Percentiles rank a stretch among this genome's conserved stretches.
phyloP scores from a whole-genome alignment of 164 flowering plant genomes.

The Saururus chinensis region DNA sequence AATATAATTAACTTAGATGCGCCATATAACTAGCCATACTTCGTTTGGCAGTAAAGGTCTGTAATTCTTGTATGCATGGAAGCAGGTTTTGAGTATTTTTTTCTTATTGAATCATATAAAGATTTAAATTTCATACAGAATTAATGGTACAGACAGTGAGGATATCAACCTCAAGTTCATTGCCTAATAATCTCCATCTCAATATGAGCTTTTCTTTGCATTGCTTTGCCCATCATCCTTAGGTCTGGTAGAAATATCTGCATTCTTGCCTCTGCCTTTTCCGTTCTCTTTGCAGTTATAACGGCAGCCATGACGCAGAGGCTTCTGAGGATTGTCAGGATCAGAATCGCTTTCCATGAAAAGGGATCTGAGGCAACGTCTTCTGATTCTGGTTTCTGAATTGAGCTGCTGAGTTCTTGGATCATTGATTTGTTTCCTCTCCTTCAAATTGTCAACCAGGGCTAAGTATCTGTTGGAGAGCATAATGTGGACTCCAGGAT shows the following conservation, averaged over 20 bases:
- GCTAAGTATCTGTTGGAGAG: neutral
- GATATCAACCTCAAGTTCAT: neutral
- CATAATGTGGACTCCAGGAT: conserved; percentile 50
- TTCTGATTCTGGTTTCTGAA: conserved; percentile 38
- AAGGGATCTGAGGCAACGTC: conserved; percentile 73
- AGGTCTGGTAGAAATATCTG: neutral
- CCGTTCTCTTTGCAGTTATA: conserved; percentile 11
- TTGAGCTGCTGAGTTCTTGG: conserved; percentile 34
- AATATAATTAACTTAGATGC: too few species aligned
- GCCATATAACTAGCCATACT: too few species aligned
- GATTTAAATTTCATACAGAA: too few species aligned
- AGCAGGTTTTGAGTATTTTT: neutral
- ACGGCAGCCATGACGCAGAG: conserved; percentile 75
- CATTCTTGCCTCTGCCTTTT: conserved; percentile 6
- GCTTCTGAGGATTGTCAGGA: conserved; percentile 55
- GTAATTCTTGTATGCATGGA: neutral
- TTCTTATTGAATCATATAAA: neutral
- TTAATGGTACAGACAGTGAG: neutral
- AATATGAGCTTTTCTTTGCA: neutral
- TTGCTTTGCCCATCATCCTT: conserved; percentile 2
- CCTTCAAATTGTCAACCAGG: conserved; percentile 6
- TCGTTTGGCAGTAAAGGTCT: too few species aligned
- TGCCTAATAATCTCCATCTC: neutral
- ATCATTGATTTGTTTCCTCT: conserved; percentile 18
- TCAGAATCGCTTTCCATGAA: conserved; percentile 76